These are phyloP conservation scores for Tricholoma bakamatsutake DNA, from an alignment of 768 basidiomycete species.

Conservation along the genomic window DNA sequence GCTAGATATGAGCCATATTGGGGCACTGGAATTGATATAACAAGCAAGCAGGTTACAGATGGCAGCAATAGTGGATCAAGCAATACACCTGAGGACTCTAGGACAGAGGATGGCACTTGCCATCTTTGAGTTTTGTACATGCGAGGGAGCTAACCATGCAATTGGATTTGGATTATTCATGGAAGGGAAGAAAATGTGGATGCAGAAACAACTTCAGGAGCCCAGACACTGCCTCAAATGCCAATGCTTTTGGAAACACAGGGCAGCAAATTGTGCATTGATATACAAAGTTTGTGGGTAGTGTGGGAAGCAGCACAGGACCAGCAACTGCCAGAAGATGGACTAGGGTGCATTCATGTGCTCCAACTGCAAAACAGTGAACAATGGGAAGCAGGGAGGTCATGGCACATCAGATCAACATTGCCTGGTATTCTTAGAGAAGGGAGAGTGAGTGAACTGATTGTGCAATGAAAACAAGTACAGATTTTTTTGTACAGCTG, in stretches of 20 bases:
- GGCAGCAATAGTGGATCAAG: background rate
- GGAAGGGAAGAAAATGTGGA: conserved; percentile 9
- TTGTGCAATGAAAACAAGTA: background rate
- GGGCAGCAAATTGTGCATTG: conserved; percentile 11
- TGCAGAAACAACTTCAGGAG: conserved; percentile 11
- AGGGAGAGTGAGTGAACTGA: background rate
- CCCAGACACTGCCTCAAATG: conserved; percentile 14
- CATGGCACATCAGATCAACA: background rate
- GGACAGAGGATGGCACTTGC: conserved; percentile 1
- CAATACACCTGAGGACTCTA: background rate
- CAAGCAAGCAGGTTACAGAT: background rate
- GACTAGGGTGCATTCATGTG: conserved; percentile 9
- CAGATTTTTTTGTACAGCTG: no score
- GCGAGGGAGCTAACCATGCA: conserved; percentile 8
- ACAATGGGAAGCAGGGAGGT: background rate
- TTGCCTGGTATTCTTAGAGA: background rate
- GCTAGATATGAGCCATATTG: background rate
- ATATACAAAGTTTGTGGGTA: conserved; percentile 7
- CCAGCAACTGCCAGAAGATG: conserved; percentile 8
- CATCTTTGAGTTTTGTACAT: background rate
- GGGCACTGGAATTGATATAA: background rate
- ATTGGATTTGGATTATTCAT: conserved; percentile 10
- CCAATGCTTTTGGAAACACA: conserved; percentile 10
- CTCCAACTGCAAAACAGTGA: conserved; percentile 15
- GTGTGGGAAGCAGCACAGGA: conserved; percentile 14